These are phyloP conservation scores for Rhizophagus sp. DNA, from an alignment of 192 early-diverging fungal species.

Conservation along the genomic window DNA sequence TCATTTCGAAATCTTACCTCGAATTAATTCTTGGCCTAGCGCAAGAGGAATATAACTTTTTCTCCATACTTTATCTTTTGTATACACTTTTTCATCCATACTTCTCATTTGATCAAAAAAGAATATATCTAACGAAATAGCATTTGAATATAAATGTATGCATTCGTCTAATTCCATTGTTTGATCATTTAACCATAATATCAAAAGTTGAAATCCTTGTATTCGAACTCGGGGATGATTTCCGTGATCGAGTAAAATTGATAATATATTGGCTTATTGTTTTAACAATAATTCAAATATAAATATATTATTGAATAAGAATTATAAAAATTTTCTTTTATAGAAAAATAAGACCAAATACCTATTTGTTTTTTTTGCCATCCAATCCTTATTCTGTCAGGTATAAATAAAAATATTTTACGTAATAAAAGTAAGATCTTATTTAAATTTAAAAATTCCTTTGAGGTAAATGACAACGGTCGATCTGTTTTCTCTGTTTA, in stretches of 20 bases:
- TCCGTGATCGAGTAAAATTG: slow-evolving; percentile 59
- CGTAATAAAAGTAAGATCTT: slow-evolving; percentile 62
- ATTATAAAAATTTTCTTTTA: not conserved
- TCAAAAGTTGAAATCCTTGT: slow-evolving; percentile 72
- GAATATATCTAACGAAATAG: slow-evolving; percentile 64
- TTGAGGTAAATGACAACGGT: slow-evolving; percentile 52
- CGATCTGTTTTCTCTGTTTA: slow-evolving; percentile 51
- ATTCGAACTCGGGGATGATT: slow-evolving; percentile 72
- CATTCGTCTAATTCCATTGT: slow-evolving; percentile 59
- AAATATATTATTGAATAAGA: not conserved
- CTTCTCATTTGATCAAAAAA: slow-evolving; percentile 39
- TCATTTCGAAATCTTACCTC: not conserved
- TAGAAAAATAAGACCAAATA: slow-evolving; percentile 19
- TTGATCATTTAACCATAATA: slow-evolving; percentile 71
- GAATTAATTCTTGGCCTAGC: not conserved
- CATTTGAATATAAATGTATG: slow-evolving; percentile 63
- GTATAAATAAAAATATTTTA: slow-evolving; percentile 67
- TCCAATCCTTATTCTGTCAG: slow-evolving; percentile 67
- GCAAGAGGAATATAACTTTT: slow-evolving; percentile 1
- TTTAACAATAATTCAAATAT: not conserved
- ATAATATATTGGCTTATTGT: slow-evolving; percentile 57
- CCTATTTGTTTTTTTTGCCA: slow-evolving; percentile 72
- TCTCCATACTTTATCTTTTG: not conserved
- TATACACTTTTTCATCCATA: not conserved
- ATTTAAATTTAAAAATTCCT: slow-evolving; percentile 67